Evolutionary conservation across 176 grass and related monocot species (phyloP).

Genomic region (Tuctoria greenei): DNA sequence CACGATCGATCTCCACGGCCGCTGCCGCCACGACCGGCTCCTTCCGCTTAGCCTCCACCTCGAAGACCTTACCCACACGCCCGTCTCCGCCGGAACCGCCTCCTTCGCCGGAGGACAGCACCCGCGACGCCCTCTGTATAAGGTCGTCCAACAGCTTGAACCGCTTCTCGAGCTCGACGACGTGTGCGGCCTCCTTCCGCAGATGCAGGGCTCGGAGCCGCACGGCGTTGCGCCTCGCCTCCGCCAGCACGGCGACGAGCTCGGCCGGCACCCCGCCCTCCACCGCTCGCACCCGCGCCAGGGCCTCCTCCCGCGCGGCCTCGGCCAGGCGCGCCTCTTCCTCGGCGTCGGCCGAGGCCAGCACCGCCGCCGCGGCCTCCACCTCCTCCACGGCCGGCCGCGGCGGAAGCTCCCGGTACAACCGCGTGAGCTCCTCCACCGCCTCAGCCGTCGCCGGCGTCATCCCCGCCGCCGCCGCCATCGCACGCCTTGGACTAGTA

Average conservation of each 20-base stretch:
- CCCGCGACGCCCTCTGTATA: constrained; percentile 72
- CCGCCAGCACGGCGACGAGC: constrained; percentile 63
- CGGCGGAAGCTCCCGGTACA: constrained; percentile 67
- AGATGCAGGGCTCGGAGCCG: constrained; percentile 56
- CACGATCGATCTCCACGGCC: constrained; percentile 35
- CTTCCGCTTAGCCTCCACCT: constrained; percentile 35
- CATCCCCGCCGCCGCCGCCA: constrained; percentile 27
- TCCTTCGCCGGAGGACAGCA: constrained; percentile 32
- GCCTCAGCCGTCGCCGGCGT: constrained; percentile 36
- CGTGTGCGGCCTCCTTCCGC: constrained; percentile 75
- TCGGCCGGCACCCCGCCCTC: constrained; percentile 51
- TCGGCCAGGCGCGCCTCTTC: constrained; percentile 64
- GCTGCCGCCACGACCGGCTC: constrained; percentile 6
- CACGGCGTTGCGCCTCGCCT: constrained; percentile 67
- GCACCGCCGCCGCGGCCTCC: constrained; percentile 70
- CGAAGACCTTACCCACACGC: constrained; percentile 12
- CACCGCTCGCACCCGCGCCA: constrained; percentile 13
- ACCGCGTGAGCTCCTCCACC: constrained; percentile 70
- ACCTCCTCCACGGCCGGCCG: constrained; percentile 75
- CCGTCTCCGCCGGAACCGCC: not conserved
- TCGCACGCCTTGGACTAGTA: not conserved
- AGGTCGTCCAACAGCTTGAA: constrained; percentile 77
- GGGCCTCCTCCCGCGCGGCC: constrained; percentile 41
- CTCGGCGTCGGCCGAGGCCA: constrained; percentile 56
- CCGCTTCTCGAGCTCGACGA: constrained; percentile 73